Conservation (phyloP, 805 yeast species). For the Torulaspora maleeae region DNA sequence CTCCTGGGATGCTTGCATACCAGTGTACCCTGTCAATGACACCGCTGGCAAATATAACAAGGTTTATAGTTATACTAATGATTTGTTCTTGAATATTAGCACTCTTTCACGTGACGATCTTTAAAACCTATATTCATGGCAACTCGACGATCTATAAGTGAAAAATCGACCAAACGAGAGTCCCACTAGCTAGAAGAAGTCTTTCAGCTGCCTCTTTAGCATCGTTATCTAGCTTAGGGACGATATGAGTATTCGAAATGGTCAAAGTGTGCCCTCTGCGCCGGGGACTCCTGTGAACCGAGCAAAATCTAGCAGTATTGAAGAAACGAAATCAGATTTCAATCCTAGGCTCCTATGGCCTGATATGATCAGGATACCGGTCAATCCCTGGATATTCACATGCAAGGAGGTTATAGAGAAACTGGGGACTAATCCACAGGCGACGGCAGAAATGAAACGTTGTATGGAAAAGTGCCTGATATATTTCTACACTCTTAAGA, state of each 20-base stretch:
- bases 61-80: not conserved
- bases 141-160: not conserved
- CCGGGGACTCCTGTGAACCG: not conserved
- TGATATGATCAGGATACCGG: constrained; percentile 32
- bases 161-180: not conserved
- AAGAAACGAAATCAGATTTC: constrained; percentile 12
- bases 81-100: not conserved
- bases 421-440: constrained; percentile 23
- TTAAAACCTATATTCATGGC: no score
- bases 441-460: constrained; percentile 26
- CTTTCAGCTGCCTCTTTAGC: no score
- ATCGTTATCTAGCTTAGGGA: no score
- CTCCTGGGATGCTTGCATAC: not conserved
- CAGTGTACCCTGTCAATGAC: not conserved
- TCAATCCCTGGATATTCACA: constrained; percentile 31
- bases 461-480: constrained; percentile 35
- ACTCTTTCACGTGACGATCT: not conserved
- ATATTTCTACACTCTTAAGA: constrained; percentile 35
- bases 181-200: no score
- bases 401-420: constrained; percentile 32
- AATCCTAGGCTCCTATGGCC: constrained; percentile 36
- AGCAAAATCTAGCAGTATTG: not conserved
- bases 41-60: not conserved
- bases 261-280: not conserved
- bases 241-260: not conserved